phyloP scores from a whole-genome alignment of 345 rosid species.

The Balakata baccata region DNA sequence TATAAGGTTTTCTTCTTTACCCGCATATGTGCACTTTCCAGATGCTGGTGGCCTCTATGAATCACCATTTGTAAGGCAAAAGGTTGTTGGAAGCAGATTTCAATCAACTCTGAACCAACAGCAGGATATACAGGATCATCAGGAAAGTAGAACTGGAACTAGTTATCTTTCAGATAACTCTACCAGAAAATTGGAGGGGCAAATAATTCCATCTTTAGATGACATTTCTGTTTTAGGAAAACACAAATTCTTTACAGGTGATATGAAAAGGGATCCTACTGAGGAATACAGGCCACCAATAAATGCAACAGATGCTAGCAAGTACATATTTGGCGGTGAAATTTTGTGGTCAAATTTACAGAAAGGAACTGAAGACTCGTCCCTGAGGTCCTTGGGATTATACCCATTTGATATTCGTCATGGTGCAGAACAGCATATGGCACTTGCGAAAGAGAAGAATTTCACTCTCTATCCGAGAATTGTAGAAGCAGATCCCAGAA shows the following conservation, averaged over 20 bases:
- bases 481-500: conserved; percentile 25
- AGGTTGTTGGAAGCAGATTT: conserved; percentile 26
- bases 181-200: conserved; percentile 25
- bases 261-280: conserved; percentile 20
- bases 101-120: conserved; percentile 30
- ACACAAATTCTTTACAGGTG: conserved; percentile 27
- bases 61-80: conserved; percentile 28
- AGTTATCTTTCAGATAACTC: conserved; percentile 31
- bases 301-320: conserved; percentile 27
- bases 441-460: conserved; percentile 23
- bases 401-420: conserved; percentile 29
- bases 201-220: conserved; percentile 23
- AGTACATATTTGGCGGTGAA: conserved; percentile 26
- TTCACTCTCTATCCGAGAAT: conserved; percentile 22
- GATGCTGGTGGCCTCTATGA: conserved; percentile 26
- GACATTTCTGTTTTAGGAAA: conserved; percentile 24
- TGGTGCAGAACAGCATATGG: conserved; percentile 24
- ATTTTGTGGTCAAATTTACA: conserved; percentile 29
- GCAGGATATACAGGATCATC: conserved; percentile 36
- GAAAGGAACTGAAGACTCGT: conserved; percentile 26
- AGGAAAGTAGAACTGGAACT: conserved; percentile 26
- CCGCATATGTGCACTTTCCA: conserved; percentile 27
- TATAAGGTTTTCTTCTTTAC: conserved; percentile 25
- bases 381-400: conserved; percentile 23
- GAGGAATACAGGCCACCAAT: conserved; percentile 24